phyloP scores from a whole-genome alignment of 441 rosid species.

The Syzygium syzygioides region DNA sequence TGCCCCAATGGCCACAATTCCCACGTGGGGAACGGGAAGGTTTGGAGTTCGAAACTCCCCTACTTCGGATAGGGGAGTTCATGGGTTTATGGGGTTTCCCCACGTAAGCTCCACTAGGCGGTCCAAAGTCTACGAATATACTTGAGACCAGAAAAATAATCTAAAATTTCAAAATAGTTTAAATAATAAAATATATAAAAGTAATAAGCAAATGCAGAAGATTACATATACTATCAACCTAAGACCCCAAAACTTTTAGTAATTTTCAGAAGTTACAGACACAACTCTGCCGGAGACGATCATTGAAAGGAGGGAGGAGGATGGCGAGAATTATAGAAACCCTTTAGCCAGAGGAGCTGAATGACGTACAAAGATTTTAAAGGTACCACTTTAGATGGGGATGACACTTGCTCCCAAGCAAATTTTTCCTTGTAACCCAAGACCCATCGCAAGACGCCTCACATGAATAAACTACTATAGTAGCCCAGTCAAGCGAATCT shows the following conservation, averaged over 20 bases:
- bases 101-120: no score
- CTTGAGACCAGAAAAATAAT: no score
- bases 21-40: no score
- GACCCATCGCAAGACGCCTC: constrained; percentile 67
- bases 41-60: no score
- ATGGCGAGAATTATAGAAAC: background rate
- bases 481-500: constrained; percentile 90
- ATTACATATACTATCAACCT: background rate
- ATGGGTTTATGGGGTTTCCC: no score
- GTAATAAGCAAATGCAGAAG: background rate
- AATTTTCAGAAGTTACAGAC: background rate
- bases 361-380: background rate
- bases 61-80: no score
- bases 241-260: background rate
- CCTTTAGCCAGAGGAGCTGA: background rate
- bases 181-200: background rate
- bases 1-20: no score
- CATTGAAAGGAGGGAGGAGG: background rate
- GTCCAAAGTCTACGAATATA: no score
- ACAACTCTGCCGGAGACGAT: background rate
- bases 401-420: constrained; percentile 68
- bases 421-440: constrained; percentile 66
- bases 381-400: background rate
- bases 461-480: constrained; percentile 59
- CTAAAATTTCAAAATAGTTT: background rate